Evolutionary conservation across 202 grass and related monocot genomes (phyloP).

Genomic region (Panicum hallii): DNA sequence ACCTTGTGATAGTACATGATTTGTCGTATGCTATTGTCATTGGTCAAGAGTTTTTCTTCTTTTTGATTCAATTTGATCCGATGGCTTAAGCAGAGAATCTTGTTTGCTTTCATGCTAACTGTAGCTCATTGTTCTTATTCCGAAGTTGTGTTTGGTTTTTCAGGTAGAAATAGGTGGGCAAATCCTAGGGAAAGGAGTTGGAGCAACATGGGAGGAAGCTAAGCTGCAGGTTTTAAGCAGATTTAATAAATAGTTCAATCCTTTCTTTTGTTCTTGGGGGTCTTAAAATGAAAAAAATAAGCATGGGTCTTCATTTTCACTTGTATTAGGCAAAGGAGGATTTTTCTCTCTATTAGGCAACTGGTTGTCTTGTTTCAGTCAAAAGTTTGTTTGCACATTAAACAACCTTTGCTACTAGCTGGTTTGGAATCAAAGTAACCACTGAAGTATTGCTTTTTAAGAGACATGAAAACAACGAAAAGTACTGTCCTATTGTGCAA

Average conservation of each 20-base stretch:
- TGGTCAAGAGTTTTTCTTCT: not conserved
- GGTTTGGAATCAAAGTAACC: conserved; percentile 15
- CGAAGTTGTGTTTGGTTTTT: conserved; percentile 33
- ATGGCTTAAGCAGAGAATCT: conserved; percentile 22
- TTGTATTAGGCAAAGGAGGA: not conserved
- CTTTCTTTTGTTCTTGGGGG: conserved; percentile 11
- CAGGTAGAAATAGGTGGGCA: conserved; percentile 80
- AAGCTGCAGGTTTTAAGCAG: conserved; percentile 66
- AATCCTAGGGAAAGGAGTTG: conserved; percentile 65
- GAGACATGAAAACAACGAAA: not conserved
- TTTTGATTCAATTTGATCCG: conserved; percentile 15
- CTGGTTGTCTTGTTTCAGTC: not conserved
- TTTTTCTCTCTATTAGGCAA: not conserved
- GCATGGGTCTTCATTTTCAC: not conserved
- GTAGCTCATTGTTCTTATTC: conserved; percentile 1
- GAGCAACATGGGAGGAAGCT: conserved; percentile 83
- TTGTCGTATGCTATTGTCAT: conserved; percentile 5
- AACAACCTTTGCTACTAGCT: not conserved
- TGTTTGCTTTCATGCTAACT: not conserved
- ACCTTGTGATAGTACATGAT: not conserved
- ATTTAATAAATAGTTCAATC: conserved; percentile 13
- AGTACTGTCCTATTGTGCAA: not conserved
- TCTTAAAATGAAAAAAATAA: conserved; percentile 25
- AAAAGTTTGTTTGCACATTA: not conserved
- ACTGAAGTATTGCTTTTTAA: conserved; percentile 14